phyloP scores from a whole-genome alignment of 2,329 filamentous ascomycete species.

The Pseudocercospora ulei region DNA sequence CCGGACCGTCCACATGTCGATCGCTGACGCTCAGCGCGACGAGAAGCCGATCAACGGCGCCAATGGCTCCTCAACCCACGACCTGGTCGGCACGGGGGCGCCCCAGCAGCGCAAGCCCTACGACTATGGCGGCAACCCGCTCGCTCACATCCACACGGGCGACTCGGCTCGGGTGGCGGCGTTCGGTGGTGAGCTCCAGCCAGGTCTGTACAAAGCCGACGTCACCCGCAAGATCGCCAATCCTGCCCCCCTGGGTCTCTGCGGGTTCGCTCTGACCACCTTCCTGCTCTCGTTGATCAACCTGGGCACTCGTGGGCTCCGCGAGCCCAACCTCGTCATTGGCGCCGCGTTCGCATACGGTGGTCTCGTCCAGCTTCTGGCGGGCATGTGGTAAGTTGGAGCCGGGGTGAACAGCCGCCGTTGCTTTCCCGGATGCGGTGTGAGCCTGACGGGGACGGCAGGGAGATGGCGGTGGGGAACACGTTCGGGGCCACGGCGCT shows the following conservation, averaged over 20 bases:
- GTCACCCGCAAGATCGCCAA: conserved; percentile 45
- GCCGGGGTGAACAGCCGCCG: not conserved
- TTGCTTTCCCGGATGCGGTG: too few relatives aligned
- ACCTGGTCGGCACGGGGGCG: conserved; percentile 31
- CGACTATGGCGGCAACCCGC: conserved; percentile 46
- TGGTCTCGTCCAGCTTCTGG: conserved; percentile 44
- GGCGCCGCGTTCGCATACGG: conserved; percentile 44
- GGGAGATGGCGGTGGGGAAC: conserved; percentile 51
- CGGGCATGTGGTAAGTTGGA: conserved; percentile 47
- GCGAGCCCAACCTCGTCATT: conserved; percentile 41
- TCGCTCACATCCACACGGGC: conserved; percentile 44
- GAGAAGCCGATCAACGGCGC: conserved; percentile 24
- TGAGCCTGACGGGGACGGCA: conserved; percentile 18
- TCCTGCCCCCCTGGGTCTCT: conserved; percentile 51
- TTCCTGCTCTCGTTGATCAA: conserved; percentile 50
- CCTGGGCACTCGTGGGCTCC: conserved; percentile 38
- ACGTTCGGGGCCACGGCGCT: conserved; percentile 55
- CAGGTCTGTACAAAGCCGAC: conserved; percentile 40
- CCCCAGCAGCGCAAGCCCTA: conserved; percentile 40
- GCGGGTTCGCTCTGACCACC: conserved; percentile 57
- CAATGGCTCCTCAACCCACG: conserved; percentile 31
- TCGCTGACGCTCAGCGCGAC: conserved; percentile 36
- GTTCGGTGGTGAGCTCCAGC: conserved; percentile 47
- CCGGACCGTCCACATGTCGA: conserved; percentile 35
- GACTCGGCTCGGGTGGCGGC: conserved; percentile 42